These are phyloP conservation scores for Chytriomyces sp. DNA, from an alignment of 192 early-diverging fungal species.

Conservation along the genomic window DNA sequence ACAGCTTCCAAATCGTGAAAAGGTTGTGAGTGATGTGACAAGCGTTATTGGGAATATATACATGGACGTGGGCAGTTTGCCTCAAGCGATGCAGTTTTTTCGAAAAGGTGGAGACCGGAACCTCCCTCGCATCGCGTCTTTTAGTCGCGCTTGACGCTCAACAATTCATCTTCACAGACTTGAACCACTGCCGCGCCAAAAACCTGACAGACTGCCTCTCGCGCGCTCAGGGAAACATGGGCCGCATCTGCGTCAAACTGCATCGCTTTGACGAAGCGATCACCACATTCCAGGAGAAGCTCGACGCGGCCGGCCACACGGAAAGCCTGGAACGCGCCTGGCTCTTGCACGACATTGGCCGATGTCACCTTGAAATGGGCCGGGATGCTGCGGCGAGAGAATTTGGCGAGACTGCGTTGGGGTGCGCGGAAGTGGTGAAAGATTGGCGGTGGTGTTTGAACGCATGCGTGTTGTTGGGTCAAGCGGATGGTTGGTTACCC, in stretches of 20 bases:
- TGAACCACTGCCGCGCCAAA: constrained; percentile 3
- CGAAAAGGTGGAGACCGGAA: constrained; percentile 34
- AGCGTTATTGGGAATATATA: constrained; percentile 36
- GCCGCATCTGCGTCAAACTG: constrained; percentile 30
- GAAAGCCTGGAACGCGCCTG: constrained; percentile 25
- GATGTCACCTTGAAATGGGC: constrained; percentile 33
- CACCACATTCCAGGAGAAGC: constrained; percentile 24
- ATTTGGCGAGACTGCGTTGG: constrained; percentile 11
- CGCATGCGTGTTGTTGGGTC: constrained; percentile 30
- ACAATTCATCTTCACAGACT: constrained; percentile 9
- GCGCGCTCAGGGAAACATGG: constrained; percentile 33
- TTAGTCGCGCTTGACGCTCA: background rate
- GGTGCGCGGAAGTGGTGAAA: constrained; percentile 9
- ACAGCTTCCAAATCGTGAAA: constrained; percentile 22
- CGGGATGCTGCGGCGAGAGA: constrained; percentile 9
- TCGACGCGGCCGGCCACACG: background rate
- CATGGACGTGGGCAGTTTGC: constrained; percentile 23
- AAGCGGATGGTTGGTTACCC: constrained; percentile 28
- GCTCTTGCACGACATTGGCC: constrained; percentile 35
- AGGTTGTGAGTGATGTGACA: constrained; percentile 22
- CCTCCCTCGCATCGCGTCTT: background rate
- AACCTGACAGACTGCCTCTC: constrained; percentile 1
- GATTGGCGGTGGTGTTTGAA: constrained; percentile 32
- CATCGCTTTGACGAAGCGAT: constrained; percentile 31
- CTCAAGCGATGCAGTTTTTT: constrained; percentile 31